Evolutionary conservation across 768 basidiomycete genomes (phyloP), one percentile per base, ranked within the genome.

Genomic region (Chlorophyllum brunneum): DNA sequence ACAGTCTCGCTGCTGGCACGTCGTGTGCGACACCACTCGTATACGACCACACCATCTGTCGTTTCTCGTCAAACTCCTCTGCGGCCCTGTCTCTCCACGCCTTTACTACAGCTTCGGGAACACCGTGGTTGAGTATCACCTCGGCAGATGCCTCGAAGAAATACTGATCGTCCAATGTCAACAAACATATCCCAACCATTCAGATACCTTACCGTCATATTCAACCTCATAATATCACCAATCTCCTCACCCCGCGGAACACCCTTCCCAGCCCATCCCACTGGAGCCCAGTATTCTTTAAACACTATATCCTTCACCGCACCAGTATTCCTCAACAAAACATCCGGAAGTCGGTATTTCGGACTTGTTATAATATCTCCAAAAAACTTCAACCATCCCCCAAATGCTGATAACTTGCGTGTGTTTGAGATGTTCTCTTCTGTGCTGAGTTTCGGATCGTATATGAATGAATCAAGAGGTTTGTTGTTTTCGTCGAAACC

Each of bases 361-460:
- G 46, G 52, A 44, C 55, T 59, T 39, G 41, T 48, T 18, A 58
- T 59, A 23, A 58, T 31, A 16, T 54, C 56, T 8, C 58, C 59
- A 40, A 60, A 44, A 18, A 59, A 42, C 41, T 58, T 31, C 43
- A 63, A 54, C 60, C 58, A 65, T 18, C 62, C 60, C 20, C 56
- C 63, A 51, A 60, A 61, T 46, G 56, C 60, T 5, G 60, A 63
- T 18, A 54, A 47, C n/a, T 40, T 57, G 29, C 31, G 43, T 2
- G 26, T 49, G 10, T 55, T 58, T 23, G 53, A 22, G 11, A 53
- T 48, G 23, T 58, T 51, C 4, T 48, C 31, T 13, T 56, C 47
- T 4, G 33, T 40, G 20, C 54, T 50, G 33, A 51, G 33, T 6
- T 22, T 24, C 2, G 49, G 48, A 34, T 46, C 18, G 50, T 58